phyloP scores from a whole-genome alignment of 2,329 filamentous ascomycete species.

The Cercospora brassicicola region DNA sequence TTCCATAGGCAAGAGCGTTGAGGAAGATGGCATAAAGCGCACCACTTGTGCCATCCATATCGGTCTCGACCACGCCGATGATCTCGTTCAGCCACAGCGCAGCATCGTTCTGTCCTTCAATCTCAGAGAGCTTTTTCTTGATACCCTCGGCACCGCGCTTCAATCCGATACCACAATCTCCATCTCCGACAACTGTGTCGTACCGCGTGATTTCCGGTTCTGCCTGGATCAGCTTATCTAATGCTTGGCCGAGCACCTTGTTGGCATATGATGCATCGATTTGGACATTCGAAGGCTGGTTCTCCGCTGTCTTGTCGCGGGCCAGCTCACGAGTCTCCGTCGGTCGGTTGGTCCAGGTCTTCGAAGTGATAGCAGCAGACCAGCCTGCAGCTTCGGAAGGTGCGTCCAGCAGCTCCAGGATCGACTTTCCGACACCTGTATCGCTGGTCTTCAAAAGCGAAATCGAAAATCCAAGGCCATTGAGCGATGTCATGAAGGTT shows the following conservation, averaged over 20 bases:
- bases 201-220: slow-evolving; percentile 67
- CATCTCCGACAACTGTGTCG: slow-evolving; percentile 83
- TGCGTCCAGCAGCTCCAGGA: slow-evolving; percentile 68
- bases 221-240: slow-evolving; percentile 63
- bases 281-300: slow-evolving; percentile 55
- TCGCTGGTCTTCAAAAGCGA: slow-evolving; percentile 64
- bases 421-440: slow-evolving; percentile 59
- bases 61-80: slow-evolving; percentile 64
- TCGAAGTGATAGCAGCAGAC: slow-evolving; percentile 58
- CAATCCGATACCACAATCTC: slow-evolving; percentile 83
- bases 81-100: slow-evolving; percentile 62
- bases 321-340: slow-evolving; percentile 42
- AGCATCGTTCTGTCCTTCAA: slow-evolving; percentile 47
- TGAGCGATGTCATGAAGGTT: slow-evolving; percentile 71
- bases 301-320: slow-evolving; percentile 42
- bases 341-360: slow-evolving; percentile 57
- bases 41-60: slow-evolving; percentile 75
- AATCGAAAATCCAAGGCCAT: slow-evolving; percentile 70
- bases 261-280: slow-evolving; percentile 55
- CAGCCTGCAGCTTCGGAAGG: slow-evolving; percentile 68
- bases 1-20: slow-evolving; percentile 74
- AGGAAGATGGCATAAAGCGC: slow-evolving; percentile 85
- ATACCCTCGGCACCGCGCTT: slow-evolving; percentile 78
- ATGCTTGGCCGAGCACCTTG: slow-evolving; percentile 55
- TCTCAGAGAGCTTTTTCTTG: slow-evolving; percentile 48